These are phyloP conservation scores for Mrakia gelida DNA, from an alignment of 768 basidiomycete genomes.

Conservation along the genomic window DNA sequence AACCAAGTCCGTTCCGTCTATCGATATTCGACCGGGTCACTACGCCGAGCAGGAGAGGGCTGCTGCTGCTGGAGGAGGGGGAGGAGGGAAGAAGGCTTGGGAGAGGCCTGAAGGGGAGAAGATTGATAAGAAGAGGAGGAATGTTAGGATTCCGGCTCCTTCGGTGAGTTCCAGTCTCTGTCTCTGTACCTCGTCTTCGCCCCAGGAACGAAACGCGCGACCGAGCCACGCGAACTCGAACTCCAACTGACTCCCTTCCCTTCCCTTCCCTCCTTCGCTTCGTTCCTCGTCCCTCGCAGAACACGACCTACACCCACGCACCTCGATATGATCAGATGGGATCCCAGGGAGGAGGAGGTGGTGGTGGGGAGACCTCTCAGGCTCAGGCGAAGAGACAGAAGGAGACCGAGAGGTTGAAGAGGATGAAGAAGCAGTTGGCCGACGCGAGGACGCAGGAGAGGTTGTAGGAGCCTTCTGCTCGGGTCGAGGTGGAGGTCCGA, in stretches of 20 bases:
- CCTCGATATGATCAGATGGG: conserved; percentile 25
- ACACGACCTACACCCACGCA: conserved; percentile 26
- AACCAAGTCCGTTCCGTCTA: conserved; percentile 52
- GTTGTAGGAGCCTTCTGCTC: not conserved
- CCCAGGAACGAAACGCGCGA: too few relatives aligned
- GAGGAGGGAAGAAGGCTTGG: conserved; percentile 1
- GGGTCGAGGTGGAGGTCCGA: not conserved
- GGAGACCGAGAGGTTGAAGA: conserved; percentile 35
- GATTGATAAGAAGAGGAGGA: conserved; percentile 28
- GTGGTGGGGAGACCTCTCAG: conserved; percentile 6
- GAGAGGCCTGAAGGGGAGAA: conserved; percentile 26
- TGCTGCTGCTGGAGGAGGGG: not conserved
- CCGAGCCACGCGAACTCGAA: not conserved
- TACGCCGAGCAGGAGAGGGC: conserved; percentile 57
- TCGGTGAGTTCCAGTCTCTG: conserved; percentile 9
- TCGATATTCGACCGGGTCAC: conserved; percentile 55
- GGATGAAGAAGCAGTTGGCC: conserved; percentile 35
- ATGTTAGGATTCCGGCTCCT: conserved; percentile 24
- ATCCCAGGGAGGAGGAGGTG: not conserved
- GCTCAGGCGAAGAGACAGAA: conserved; percentile 26
- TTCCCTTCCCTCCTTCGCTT: not conserved
- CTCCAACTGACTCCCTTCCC: not conserved
- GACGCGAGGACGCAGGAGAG: conserved; percentile 30
- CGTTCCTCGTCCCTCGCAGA: conserved; percentile 11
- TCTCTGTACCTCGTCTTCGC: not conserved